A percentile compares a stretch with the other conserved stretches of the same genome.
Conservation (phyloP, 2,329 filamentous ascomycete species). For the Penicillium sp. region DNA sequence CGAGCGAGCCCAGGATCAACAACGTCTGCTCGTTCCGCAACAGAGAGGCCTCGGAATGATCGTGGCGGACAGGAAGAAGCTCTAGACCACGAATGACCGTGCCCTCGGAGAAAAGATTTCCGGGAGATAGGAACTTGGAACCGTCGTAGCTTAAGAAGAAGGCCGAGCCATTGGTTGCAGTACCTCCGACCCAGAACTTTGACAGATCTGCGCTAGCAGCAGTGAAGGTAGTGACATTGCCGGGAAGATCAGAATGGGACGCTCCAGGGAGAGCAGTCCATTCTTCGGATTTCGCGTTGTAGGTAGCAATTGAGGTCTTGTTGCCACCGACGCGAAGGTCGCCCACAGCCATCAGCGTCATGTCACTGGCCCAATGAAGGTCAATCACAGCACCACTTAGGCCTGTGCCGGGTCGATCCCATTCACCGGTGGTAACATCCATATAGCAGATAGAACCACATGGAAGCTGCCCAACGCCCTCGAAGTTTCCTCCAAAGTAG, state of each 20-base stretch:
- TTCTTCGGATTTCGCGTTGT: slow-evolving; percentile 63
- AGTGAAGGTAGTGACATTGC: slow-evolving; percentile 73
- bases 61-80: slow-evolving; percentile 67
- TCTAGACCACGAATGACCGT: slow-evolving; percentile 78
- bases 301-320: slow-evolving; percentile 66
- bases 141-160: slow-evolving; percentile 84
- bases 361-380: slow-evolving; percentile 73
- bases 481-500: slow-evolving; percentile 83
- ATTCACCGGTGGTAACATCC: slow-evolving; percentile 67
- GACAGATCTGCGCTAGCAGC: slow-evolving; percentile 69
- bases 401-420: slow-evolving; percentile 73
- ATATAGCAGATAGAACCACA: slow-evolving; percentile 83
- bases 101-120: slow-evolving; percentile 59
- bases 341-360: slow-evolving; percentile 72
- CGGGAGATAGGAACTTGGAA: slow-evolving; percentile 65
- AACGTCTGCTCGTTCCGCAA: slow-evolving; percentile 68
- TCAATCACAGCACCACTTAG: slow-evolving; percentile 68
- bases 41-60: slow-evolving; percentile 64
- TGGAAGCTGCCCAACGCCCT: slow-evolving; percentile 75
- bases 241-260: slow-evolving; percentile 59
- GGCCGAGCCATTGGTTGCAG: slow-evolving; percentile 62
- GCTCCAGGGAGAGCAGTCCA: slow-evolving; percentile 63
- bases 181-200: slow-evolving; percentile 80
- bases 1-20: slow-evolving; percentile 79
- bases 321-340: slow-evolving; percentile 68